Base-by-base conservation (phyloP, 2,329 filamentous ascomycete genomes). In the Claviceps sp. region DNA sequence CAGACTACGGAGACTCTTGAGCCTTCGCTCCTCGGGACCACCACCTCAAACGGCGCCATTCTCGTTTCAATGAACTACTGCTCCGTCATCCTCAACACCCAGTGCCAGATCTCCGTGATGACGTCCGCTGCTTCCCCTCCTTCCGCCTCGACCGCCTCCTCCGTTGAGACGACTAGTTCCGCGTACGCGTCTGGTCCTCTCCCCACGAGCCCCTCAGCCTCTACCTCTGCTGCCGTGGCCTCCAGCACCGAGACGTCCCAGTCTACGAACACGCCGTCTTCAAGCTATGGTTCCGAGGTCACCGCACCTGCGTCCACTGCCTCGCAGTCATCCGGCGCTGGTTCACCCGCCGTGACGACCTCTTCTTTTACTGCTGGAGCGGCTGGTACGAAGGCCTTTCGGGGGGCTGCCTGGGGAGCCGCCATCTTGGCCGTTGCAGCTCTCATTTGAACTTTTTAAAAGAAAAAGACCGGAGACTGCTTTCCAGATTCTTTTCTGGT, bases 31-130 rank as follows among this genome's bases (percentile, higher is more conserved):
- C 49, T 65, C 46, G 67, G 65, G 18, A 59, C 62, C 47, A 59
- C 60, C 49, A 66, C 64, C 14, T 56, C 60, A 40, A 62, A 61
- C 11, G 67, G 66, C 2, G 56, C 58, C 22, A 50, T 65, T 34
- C 55, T 69, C 44, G 65, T 65, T 56, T 62, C 65, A 30, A 61
- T 67, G 57, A 68, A 67, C 58, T 56, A 66, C 51, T 70, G 68
- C 61, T 63, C 61, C 55, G 54, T 69, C 48, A 56, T 67, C 30
- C 60, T 65, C 30, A 61, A 60, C 52, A 69, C 67, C 37, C 56
- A 61, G 50, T 70, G 68, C 58, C 55, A 60, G 37, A 54, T 62
- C 47, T 58, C 61, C 47, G 57, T 63, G 48, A 63, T 64, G 26
- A 65, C 59, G 30, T 58, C 47, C 54, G 58, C 44, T 54, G 50